Percentiles rank a stretch among this genome's conserved stretches.
phyloP scores from a whole-genome alignment of 306 rosid genomes.

The Acacia crassicarpa region DNA sequence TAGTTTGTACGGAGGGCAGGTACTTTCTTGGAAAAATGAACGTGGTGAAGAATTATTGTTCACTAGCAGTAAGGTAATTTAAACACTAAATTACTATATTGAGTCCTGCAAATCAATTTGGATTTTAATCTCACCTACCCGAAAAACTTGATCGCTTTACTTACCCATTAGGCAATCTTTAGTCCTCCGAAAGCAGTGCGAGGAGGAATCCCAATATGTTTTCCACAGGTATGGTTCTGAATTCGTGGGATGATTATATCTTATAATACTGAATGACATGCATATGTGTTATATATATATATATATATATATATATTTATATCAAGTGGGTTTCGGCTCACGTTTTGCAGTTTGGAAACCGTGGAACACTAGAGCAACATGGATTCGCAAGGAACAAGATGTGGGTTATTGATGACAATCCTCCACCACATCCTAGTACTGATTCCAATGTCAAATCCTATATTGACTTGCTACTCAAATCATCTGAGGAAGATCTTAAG shows the following conservation, averaged over 20 bases:
- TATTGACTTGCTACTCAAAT: conserved; percentile 73
- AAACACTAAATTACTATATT: neutral
- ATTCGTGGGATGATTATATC: neutral
- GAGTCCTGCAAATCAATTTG: neutral
- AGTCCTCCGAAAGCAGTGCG: conserved; percentile 77
- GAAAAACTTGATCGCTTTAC: neutral
- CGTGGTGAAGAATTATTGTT: conserved; percentile 75
- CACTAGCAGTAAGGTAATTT: conserved; percentile 62
- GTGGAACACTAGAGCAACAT: conserved; percentile 76
- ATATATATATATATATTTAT: neutral
- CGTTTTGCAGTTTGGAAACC: conserved; percentile 62
- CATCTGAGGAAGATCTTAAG: conserved; percentile 74
- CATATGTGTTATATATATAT: neutral
- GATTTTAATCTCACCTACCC: neutral
- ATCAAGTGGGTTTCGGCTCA: neutral
- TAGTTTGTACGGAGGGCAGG: conserved; percentile 90
- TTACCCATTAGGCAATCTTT: conserved; percentile 58
- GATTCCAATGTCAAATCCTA: conserved; percentile 57
- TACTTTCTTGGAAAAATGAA: conserved; percentile 86
- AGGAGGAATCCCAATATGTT: conserved; percentile 95
- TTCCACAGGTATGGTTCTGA: conserved; percentile 66
- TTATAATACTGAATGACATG: neutral
- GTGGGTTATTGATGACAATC: conserved; percentile 67
- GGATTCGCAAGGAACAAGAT: conserved; percentile 86
- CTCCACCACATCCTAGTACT: conserved; percentile 62